Percentiles rank a stretch among this genome's conserved stretches.
Evolutionary conservation across 805 yeast species (phyloP).

Genomic region (Candida suzukii): DNA sequence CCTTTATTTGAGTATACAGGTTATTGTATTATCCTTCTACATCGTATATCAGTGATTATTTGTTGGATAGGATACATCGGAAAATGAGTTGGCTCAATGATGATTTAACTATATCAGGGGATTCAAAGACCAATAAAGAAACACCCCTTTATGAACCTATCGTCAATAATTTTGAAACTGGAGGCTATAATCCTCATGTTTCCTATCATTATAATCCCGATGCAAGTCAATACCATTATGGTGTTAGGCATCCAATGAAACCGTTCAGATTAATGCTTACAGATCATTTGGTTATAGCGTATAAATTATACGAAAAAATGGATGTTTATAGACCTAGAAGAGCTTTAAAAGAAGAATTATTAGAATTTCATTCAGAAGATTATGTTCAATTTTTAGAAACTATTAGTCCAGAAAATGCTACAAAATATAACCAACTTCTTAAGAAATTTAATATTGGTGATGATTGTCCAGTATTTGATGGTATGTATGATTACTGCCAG

Average conservation of each 20-base stretch:
- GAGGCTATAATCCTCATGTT: conserved; percentile 48
- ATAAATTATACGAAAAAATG: conserved; percentile 83
- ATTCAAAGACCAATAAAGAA: conserved; percentile 17
- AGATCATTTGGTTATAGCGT: conserved; percentile 80
- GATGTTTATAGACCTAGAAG: conserved; percentile 78
- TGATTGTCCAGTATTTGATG: conserved; percentile 94
- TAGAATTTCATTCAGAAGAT: conserved; percentile 82
- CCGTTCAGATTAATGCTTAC: conserved; percentile 92
- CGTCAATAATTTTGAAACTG: conserved; percentile 29
- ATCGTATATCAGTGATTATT: too few species aligned
- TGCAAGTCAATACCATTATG: conserved; percentile 79
- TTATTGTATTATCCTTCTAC: too few species aligned
- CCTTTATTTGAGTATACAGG: too few species aligned
- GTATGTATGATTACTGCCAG: conserved; percentile 84
- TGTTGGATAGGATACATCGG: too few species aligned
- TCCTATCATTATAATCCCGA: conserved; percentile 86
- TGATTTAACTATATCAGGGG: conserved; percentile 18
- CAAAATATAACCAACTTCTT: conserved; percentile 48
- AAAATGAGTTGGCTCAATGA: conserved; percentile 18
- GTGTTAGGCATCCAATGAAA: conserved; percentile 96
- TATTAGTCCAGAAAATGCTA: conserved; percentile 68
- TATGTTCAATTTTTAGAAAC: conserved; percentile 69
- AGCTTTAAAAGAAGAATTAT: conserved; percentile 76
- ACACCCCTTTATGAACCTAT: conserved; percentile 42
- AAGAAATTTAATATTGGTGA: conserved; percentile 85